Evolutionary conservation across 2,329 filamentous ascomycete genomes (phyloP).

Genomic region (Elsinoe australis): DNA sequence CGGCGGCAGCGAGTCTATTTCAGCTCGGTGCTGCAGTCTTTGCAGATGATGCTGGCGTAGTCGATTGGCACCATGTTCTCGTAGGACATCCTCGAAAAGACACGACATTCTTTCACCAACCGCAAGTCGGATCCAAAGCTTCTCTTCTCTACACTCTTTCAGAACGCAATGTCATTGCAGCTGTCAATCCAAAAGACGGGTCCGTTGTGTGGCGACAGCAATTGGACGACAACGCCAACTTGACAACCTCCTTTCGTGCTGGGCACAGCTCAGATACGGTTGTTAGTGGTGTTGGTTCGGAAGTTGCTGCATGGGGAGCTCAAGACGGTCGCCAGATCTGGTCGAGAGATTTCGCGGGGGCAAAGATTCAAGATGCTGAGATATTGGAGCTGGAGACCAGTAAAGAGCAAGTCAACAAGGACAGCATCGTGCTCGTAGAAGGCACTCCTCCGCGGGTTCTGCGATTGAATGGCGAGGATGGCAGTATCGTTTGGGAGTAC

Average conservation of each 20-base stretch:
- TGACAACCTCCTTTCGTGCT: slow-evolving; percentile 47
- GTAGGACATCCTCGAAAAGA: slow-evolving; percentile 73
- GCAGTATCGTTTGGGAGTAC: slow-evolving; percentile 71
- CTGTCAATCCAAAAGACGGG: slow-evolving; percentile 81
- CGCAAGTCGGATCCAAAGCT: slow-evolving; percentile 71
- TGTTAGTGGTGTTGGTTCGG: slow-evolving; percentile 61
- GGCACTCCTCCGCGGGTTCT: slow-evolving; percentile 55
- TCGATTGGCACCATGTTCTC: slow-evolving; percentile 89
- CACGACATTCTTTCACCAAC: slow-evolving; percentile 91
- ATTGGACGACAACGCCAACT: slow-evolving; percentile 41
- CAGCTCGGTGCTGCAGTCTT: slow-evolving; percentile 61
- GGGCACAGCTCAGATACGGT: slow-evolving; percentile 72
- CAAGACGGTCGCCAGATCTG: slow-evolving; percentile 72
- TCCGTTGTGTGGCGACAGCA: slow-evolving; percentile 79
- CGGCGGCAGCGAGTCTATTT: slow-evolving; percentile 33
- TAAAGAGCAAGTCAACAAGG: slow-evolving; percentile 45
- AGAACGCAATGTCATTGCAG: slow-evolving; percentile 73
- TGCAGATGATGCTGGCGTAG: slow-evolving; percentile 79
- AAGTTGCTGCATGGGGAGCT: slow-evolving; percentile 75
- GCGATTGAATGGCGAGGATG: slow-evolving; percentile 64
- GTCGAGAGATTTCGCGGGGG: slow-evolving; percentile 54
- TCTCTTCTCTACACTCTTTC: slow-evolving; percentile 87
- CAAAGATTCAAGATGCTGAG: slow-evolving; percentile 60
- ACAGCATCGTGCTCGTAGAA: slow-evolving; percentile 61
- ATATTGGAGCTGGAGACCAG: slow-evolving; percentile 62